phyloP scores from a whole-genome alignment of 2,329 filamentous ascomycete genomes.

The Byssoonygena ceratinophila region DNA sequence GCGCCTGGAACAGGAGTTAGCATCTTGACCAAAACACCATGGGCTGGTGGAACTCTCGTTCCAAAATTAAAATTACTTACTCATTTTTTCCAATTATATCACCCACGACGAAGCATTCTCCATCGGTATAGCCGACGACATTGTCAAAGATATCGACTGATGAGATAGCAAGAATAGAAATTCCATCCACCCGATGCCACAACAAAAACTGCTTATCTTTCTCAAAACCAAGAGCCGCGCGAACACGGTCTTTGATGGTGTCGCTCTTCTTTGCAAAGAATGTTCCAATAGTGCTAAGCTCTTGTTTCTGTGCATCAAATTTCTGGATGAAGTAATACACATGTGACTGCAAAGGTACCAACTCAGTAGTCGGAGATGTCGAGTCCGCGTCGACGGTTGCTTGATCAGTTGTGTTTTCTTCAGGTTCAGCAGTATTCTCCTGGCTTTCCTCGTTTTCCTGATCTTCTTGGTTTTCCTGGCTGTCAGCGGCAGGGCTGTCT shows the following conservation, averaged over 20 bases:
- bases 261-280: constrained; percentile 35
- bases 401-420: not conserved
- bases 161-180: constrained; percentile 27
- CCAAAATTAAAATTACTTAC: constrained; percentile 22
- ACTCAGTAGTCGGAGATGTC: not conserved
- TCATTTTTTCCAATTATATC: constrained; percentile 32
- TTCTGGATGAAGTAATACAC: constrained; percentile 43
- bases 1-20: constrained; percentile 22
- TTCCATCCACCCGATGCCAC: constrained; percentile 36
- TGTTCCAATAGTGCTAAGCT: constrained; percentile 31
- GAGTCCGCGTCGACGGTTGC: not conserved
- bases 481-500: constrained; percentile 2
- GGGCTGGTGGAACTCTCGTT: not conserved
- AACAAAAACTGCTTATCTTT: constrained; percentile 34
- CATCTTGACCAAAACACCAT: not conserved
- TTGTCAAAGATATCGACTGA: constrained; percentile 29
- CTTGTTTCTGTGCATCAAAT: constrained; percentile 42
- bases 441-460: not conserved
- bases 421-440: not conserved
- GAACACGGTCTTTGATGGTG: constrained; percentile 33
- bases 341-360: constrained; percentile 18
- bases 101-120: constrained; percentile 34
- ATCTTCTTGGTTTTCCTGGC: too few species aligned
- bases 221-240: constrained; percentile 31
- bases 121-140: constrained; percentile 25